phyloP scores from a whole-genome alignment of 2,329 filamentous ascomycete genomes.

The Raffaelea albimanens region DNA sequence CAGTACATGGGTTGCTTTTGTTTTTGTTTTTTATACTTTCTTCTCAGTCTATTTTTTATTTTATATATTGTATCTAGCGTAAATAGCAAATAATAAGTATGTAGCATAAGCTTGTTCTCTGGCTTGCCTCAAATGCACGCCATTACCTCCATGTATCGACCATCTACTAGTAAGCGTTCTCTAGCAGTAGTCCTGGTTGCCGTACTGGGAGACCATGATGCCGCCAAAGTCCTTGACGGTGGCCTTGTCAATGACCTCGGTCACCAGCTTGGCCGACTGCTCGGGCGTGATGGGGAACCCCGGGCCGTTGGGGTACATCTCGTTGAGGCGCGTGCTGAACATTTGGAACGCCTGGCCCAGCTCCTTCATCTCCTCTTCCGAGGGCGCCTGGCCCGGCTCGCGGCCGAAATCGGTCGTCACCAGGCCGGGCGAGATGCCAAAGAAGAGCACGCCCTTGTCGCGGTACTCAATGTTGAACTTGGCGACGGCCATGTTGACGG shows the following conservation, averaged over 20 bases:
- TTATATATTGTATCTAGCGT: no score
- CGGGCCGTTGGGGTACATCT: slow-evolving; percentile 29
- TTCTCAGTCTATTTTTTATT: no score
- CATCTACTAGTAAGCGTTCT: no score
- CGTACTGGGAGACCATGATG: slow-evolving; percentile 42
- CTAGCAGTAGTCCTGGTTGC: no score
- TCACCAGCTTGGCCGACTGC: slow-evolving; percentile 22
- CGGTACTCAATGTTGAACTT: slow-evolving; percentile 43
- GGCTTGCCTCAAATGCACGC: no score
- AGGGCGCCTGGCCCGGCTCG: slow-evolving; percentile 3
- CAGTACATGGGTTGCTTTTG: no score
- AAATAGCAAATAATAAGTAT: no score
- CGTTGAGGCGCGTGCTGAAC: slow-evolving; percentile 20
- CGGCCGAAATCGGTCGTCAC: slow-evolving; percentile 29
- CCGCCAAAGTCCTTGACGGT: slow-evolving; percentile 39
- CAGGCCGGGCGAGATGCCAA: slow-evolving; percentile 40
- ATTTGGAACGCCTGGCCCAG: slow-evolving; percentile 14
- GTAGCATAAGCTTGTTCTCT: no score
- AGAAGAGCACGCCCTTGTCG: slow-evolving; percentile 40
- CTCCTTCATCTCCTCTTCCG: slow-evolving; percentile 18
- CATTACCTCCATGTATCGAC: no score
- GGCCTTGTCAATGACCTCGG: slow-evolving; percentile 24
- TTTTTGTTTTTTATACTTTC: no score
- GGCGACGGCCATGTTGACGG: slow-evolving; percentile 39
- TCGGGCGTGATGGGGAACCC: slow-evolving; percentile 24